Evolutionary conservation across 176 grass and related monocot genomes (phyloP).

Genomic region (Oryza nivara): DNA sequence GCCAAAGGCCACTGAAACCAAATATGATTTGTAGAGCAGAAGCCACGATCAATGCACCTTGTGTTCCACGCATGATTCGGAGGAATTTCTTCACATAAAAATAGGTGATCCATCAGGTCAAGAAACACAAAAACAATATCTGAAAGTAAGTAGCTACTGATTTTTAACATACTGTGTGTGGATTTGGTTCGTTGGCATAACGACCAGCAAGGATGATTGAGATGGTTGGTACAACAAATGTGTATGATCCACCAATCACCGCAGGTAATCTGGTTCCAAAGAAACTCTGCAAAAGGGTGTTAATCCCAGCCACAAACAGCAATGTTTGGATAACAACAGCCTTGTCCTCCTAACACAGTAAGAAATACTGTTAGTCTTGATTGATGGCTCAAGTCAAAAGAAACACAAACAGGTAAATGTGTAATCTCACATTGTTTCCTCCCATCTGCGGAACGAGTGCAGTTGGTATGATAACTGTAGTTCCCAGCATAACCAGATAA

Average conservation of each 20-base stretch:
- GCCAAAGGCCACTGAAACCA: constrained; percentile 98
- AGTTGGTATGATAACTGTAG: constrained; percentile 97
- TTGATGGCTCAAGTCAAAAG: neutral
- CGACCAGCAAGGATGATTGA: constrained; percentile 92
- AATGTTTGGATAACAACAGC: constrained; percentile 91
- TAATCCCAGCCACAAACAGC: constrained; percentile 90
- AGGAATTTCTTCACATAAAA: constrained; percentile 78
- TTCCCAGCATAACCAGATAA: constrained; percentile 96
- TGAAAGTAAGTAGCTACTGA: neutral
- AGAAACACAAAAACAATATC: constrained; percentile 32
- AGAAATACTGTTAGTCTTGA: constrained; percentile 22
- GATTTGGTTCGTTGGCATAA: constrained; percentile 74
- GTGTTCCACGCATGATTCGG: constrained; percentile 92
- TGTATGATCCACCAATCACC: constrained; percentile 89
- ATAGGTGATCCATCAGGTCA: constrained; percentile 35
- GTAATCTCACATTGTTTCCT: constrained; percentile 83
- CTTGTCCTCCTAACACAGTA: constrained; percentile 75
- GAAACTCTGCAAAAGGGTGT: constrained; percentile 93
- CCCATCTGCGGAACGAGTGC: constrained; percentile 99
- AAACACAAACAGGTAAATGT: constrained; percentile 4
- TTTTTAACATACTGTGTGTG: constrained; percentile 61
- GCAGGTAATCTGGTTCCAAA: constrained; percentile 93
- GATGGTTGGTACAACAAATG: constrained; percentile 93
- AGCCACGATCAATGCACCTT: constrained; percentile 95
- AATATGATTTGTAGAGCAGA: constrained; percentile 95